Evolutionary conservation across 2,329 filamentous ascomycete species (phyloP).

Genomic region (Bisporella sp.): DNA sequence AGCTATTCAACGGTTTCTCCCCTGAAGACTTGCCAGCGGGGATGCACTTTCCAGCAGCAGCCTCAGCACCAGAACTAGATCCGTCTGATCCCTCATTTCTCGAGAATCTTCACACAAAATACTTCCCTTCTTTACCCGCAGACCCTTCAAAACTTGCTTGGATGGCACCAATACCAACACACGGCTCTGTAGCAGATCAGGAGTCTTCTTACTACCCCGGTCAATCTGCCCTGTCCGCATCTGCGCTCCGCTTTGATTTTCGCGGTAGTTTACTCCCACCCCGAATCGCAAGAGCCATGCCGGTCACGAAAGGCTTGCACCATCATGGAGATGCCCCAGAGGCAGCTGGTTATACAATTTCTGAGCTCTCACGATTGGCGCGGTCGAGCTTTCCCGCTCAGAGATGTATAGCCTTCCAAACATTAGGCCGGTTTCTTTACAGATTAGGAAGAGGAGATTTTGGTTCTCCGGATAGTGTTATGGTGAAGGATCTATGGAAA

Average conservation of each 20-base stretch:
- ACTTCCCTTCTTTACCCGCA: slow-evolving; percentile 81
- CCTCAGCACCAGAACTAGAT: slow-evolving; percentile 65
- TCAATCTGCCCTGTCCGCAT: slow-evolving; percentile 62
- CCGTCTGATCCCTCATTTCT: slow-evolving; percentile 80
- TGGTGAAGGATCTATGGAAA: slow-evolving; percentile 77
- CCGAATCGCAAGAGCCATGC: slow-evolving; percentile 63
- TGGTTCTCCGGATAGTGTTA: slow-evolving; percentile 58
- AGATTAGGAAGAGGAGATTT: slow-evolving; percentile 68
- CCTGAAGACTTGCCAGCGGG: slow-evolving; percentile 37
- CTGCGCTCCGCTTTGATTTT: slow-evolving; percentile 84
- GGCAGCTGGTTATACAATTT: slow-evolving; percentile 88
- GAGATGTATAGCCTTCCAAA: slow-evolving; percentile 86
- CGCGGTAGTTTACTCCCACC: slow-evolving; percentile 74
- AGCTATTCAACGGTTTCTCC: slow-evolving; percentile 45
- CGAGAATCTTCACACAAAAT: slow-evolving; percentile 77
- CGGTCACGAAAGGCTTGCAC: slow-evolving; percentile 74
- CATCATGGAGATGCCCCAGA: slow-evolving; percentile 91
- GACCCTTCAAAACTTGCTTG: slow-evolving; percentile 83
- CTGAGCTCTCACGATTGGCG: slow-evolving; percentile 74
- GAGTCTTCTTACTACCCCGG: slow-evolving; percentile 78
- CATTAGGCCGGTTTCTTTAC: slow-evolving; percentile 78
- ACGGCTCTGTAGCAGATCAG: slow-evolving; percentile 56
- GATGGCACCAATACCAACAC: slow-evolving; percentile 70
- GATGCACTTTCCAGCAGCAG: slow-evolving; percentile 33
- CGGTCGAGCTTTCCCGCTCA: slow-evolving; percentile 80